phyloP scores from a whole-genome alignment of 2,329 filamentous ascomycete species.

The Fusarium fracticaudum region DNA sequence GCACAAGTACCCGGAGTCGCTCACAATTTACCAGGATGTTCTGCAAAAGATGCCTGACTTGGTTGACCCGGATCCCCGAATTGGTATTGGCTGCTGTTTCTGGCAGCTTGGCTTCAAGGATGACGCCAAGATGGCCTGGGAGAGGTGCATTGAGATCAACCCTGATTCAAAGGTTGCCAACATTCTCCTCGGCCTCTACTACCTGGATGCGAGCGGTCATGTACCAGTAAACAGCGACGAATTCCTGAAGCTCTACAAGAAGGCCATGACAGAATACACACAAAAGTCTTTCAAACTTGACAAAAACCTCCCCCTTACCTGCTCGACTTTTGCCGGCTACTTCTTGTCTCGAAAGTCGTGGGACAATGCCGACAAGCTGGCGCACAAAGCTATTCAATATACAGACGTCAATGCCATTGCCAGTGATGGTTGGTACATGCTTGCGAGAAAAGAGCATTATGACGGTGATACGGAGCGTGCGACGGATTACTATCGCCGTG shows the following conservation, averaged over 20 bases:
- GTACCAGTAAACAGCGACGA: constrained; percentile 84
- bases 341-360: constrained; percentile 86
- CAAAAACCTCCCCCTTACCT: constrained; percentile 89
- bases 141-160: constrained; percentile 82
- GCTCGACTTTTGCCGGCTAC: constrained; percentile 88
- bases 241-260: constrained; percentile 87
- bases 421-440: constrained; percentile 96
- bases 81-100: constrained; percentile 95
- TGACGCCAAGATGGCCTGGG: constrained; percentile 90
- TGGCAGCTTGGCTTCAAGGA: constrained; percentile 97
- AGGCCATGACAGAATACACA: constrained; percentile 93
- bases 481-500: constrained; percentile 85
- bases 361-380: constrained; percentile 83
- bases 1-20: constrained; percentile 83
- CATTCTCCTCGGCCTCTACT: constrained; percentile 88
- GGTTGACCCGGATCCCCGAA: constrained; percentile 91
- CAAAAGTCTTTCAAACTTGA: constrained; percentile 94
- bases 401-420: constrained; percentile 97
- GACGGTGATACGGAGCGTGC: constrained; percentile 79
- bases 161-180: constrained; percentile 89
- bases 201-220: constrained; percentile 86
- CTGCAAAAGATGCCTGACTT: constrained; percentile 86
- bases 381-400: constrained; percentile 92
- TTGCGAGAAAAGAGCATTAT: constrained; percentile 91
- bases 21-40: constrained; percentile 87